These are phyloP conservation scores for Fusarium temperatum DNA, from an alignment of 2,329 filamentous ascomycete genomes.

Conservation along the genomic window DNA sequence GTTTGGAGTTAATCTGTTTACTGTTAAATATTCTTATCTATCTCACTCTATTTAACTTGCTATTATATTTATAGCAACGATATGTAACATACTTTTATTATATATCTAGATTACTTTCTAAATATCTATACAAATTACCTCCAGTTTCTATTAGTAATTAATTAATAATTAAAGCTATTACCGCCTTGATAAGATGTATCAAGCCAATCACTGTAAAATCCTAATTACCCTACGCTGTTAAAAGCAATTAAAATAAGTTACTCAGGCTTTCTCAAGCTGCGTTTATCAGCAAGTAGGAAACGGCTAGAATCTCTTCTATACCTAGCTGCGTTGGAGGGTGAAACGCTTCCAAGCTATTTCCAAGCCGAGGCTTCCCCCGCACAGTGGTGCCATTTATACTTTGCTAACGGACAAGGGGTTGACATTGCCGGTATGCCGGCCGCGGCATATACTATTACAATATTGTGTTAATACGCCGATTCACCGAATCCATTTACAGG, in stretches of 20 bases:
- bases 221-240: accelerated
- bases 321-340: accelerated
- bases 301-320: accelerated
- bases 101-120: accelerated
- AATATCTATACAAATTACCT: accelerated
- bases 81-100: not conserved
- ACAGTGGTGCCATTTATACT: not conserved
- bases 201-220: accelerated
- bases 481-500: not conserved
- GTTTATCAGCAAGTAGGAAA: accelerated
- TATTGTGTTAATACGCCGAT: accelerated
- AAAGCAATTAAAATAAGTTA: not conserved
- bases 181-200: too few relatives aligned
- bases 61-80: accelerated
- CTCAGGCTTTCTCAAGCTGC: not conserved
- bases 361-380: not conserved
- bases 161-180: too few relatives aligned
- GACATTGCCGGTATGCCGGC: not conserved
- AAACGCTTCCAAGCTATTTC: accelerated
- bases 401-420: not conserved
- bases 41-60: not conserved
- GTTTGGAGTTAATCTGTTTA: not conserved
- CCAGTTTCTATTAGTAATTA: accelerated
- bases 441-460: not conserved
- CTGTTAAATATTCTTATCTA: not conserved